phyloP scores from a whole-genome alignment of 2,329 filamentous ascomycete species.

The Diaporthe batatas region DNA sequence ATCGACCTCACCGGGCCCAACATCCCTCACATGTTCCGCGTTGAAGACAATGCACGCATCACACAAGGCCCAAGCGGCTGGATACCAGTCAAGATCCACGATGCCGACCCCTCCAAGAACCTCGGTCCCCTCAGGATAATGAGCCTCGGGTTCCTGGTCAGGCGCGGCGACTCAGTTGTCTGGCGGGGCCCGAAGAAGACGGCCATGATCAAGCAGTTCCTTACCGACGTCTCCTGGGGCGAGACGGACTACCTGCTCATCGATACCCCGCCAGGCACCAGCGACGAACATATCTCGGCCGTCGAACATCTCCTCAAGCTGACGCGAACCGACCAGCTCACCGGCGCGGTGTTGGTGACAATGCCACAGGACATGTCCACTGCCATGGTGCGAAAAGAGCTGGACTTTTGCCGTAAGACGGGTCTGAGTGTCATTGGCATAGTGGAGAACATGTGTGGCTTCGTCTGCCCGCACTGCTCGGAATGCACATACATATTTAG shows the following conservation, averaged over 20 bases:
- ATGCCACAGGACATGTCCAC: conserved; percentile 96
- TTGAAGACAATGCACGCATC: conserved; percentile 85
- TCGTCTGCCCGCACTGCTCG: conserved; percentile 82
- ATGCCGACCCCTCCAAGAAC: conserved; percentile 62
- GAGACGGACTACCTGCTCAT: conserved; percentile 92
- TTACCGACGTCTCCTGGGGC: conserved; percentile 91
- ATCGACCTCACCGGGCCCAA: conserved; percentile 96
- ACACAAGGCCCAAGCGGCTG: conserved; percentile 92
- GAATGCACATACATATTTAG: conserved; percentile 96
- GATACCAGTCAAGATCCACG: conserved; percentile 89
- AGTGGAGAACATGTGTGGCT: conserved; percentile 96
- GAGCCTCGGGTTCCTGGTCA: conserved; percentile 92
- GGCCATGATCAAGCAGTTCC: conserved; percentile 97
- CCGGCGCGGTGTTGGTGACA: conserved; percentile 93
- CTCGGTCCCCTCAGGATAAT: conserved; percentile 83
- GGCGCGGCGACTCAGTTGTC: conserved; percentile 90
- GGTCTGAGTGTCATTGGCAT: conserved; percentile 85
- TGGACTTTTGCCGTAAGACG: conserved; percentile 93
- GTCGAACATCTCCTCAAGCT: conserved; percentile 84
- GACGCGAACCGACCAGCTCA: conserved; percentile 75
- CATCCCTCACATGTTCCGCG: conserved; percentile 93
- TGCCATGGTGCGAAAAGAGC: conserved; percentile 92
- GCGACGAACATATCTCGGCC: conserved; percentile 96
- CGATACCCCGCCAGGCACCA: conserved; percentile 95
- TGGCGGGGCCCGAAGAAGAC: conserved; percentile 99